A percentile compares a stretch with the other conserved stretches of the same genome.
Evolutionary conservation across 495 filamentous ascomycete species (phyloP).

Genomic region (Clohesyomyces aquaticus): DNA sequence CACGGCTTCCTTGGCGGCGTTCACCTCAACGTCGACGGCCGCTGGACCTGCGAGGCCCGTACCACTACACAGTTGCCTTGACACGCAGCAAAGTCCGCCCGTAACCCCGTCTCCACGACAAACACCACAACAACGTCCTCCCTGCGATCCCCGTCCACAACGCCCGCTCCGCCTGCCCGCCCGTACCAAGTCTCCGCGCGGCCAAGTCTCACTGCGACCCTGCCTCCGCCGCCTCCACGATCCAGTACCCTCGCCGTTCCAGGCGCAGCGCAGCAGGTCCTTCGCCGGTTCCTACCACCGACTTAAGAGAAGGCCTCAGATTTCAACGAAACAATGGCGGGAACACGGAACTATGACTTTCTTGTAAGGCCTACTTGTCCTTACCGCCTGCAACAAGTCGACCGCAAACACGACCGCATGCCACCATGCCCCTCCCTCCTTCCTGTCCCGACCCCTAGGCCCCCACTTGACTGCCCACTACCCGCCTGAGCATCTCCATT

Average conservation of each 20-base stretch:
- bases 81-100: slow-evolving; percentile 32
- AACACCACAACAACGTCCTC: background rate
- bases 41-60: slow-evolving; percentile 7
- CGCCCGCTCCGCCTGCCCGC: background rate
- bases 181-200: background rate
- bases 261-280: slow-evolving; percentile 37
- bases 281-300: slow-evolving; percentile 16
- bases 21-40: slow-evolving; percentile 14
- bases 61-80: slow-evolving; percentile 28
- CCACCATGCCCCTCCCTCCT: background rate
- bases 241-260: slow-evolving; percentile 25
- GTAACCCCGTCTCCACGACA: too few relatives aligned
- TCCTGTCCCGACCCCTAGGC: slow-evolving; percentile 2
- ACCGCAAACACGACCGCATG: too few relatives aligned
- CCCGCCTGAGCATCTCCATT: background rate
- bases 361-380: slow-evolving; percentile 65
- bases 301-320: slow-evolving; percentile 23
- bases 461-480: background rate
- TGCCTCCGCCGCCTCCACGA: slow-evolving; percentile 5
- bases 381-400: too few relatives aligned
- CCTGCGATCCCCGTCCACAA: background rate
- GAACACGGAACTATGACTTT: slow-evolving; percentile 97
- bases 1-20: background rate
- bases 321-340: slow-evolving; percentile 71
- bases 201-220: background rate